Base-by-base conservation (phyloP, 106 monocot genomes). In the Dendrobium huoshanense region DNA sequence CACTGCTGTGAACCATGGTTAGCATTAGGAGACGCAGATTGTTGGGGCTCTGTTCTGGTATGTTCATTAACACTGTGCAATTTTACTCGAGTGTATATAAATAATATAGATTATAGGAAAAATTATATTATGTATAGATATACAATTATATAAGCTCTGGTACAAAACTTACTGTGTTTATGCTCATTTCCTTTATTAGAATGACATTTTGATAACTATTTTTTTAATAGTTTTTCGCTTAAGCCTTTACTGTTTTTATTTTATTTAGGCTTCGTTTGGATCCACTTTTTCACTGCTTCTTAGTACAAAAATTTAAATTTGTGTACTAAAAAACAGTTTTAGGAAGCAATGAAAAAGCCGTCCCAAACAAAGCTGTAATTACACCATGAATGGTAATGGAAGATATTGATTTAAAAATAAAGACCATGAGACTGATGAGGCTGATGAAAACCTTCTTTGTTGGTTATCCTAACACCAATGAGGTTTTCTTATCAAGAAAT, bases 11-110 rank as follows among this genome's bases (percentile, higher is more conserved):
- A 49, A 49, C 49, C 45, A 76, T 76, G 76, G 76, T 76, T 76
- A 76, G 76, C 76, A 16, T 76, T 15, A 76, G 76, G 49, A 76
- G 76, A 76, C 76, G 76, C 24, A 47, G 76, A 49, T 25, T 76
- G 49, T 49, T 76, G 48, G 76, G 76, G 13, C 48, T 76, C 41
- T 76, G 76, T 49, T 48, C 76, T 49, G 76, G 76, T 76, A 76
- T 76, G 20, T 27, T 25, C 27, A 76, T 76, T 10, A 76, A 20
- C 20, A 9, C 10, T n/a, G 4, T 74, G 74, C 43, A 41, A 73
- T 73, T 9, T 25, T 67, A 64, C 64, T 64, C 22, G 20, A 64
- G 22, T 19, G n/a, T 64, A 4, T 19, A 64, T 24, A 61, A 61
- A n/a, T 61, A 19, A 64, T 22, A 64, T 31, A 31, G 31, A 31